Percentiles rank a stretch among this genome's conserved stretches.
phyloP scores from a whole-genome alignment of 1,284 basidiomycete species.

The Tetrapyrgos nigripes region DNA sequence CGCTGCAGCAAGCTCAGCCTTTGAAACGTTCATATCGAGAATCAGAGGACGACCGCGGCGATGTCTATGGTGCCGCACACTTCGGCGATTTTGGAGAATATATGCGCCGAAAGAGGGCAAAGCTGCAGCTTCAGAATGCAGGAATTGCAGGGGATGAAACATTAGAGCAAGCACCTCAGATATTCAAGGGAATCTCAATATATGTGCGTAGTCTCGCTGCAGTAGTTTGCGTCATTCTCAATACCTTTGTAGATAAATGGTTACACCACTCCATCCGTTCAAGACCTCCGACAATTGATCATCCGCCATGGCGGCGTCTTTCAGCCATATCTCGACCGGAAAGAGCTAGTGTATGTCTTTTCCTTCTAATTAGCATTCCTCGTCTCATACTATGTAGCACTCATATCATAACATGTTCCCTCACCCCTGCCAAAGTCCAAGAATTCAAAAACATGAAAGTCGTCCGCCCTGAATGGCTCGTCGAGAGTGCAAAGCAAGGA shows the following conservation, averaged over 20 bases:
- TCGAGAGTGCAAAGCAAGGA: slow-evolving; percentile 73
- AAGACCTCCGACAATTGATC: slow-evolving; percentile 84
- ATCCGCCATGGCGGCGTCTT: slow-evolving; percentile 85
- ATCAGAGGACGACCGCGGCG: slow-evolving; percentile 32
- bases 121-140: slow-evolving; percentile 86
- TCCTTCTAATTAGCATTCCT: slow-evolving; percentile 2
- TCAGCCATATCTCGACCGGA: slow-evolving; percentile 85
- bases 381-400: slow-evolving; percentile 57
- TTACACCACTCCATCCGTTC: slow-evolving; percentile 87
- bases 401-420: slow-evolving; percentile 88
- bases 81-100: slow-evolving; percentile 91
- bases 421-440: slow-evolving; percentile 88
- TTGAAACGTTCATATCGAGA: slow-evolving; percentile 34
- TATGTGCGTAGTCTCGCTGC: slow-evolving; percentile 63
- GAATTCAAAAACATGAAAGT: slow-evolving; percentile 93
- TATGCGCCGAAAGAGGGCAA: slow-evolving; percentile 89
- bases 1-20: slow-evolving; percentile 41
- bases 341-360: slow-evolving; percentile 68
- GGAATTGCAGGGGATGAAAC: slow-evolving; percentile 50
- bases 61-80: slow-evolving; percentile 77
- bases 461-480: slow-evolving; percentile 87
- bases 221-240: not conserved
- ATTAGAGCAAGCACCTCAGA: slow-evolving; percentile 41
- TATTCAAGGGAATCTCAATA: slow-evolving; percentile 79
- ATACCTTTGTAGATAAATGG: slow-evolving; percentile 78